Base-by-base conservation (phyloP, 345 rosid genomes). In the Arabis alpina region DNA sequence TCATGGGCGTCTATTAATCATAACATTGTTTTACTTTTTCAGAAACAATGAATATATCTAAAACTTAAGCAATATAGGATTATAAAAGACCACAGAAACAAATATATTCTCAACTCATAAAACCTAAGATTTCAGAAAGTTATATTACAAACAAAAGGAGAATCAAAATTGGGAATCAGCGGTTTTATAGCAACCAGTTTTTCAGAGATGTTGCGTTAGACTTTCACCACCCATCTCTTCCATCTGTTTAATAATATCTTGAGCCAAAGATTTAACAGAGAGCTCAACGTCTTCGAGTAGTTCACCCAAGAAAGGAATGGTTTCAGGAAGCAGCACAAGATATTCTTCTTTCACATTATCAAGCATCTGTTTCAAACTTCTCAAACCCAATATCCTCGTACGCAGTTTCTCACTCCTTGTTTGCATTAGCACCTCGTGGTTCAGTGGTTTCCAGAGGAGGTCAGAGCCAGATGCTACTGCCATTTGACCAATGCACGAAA, bases 371-470 rank as follows among this genome's bases (percentile, higher is more conserved):
- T 80, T 86, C 6, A 88, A 88, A 11, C 88, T 80, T 77, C 91
- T 88, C 80, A 94, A 78, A 37, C 93, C 96, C 78, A 94, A 69
- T 13, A 85, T 63, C 71, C 93, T 87, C 14, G 96, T 52, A 14
- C 98, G 86, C n/a, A 82, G 14, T 78, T 82, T 91, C 73, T 89
- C 96, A 34, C 92, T 91, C 67, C 97, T 86, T 4, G 99, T 88
- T 82, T 91, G 99, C 92, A 91, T 75, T 58, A 94, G 70, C 45
- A 94, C 98, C 98, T 94, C 99, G 36, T 89, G 96, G 77, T 91
- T 94, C 77, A 94, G 66, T 1, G 96, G 90, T 66, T 91, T 88
- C 95, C 97, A 94, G 24, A 91, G 83, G 58, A 91, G 93, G 80
- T 94, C 99, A 47, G 87, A 80, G 73, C 93, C 96, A 4, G 95